Evolutionary conservation across 129 eudicot genomes (phyloP).

Genomic region (Logfia minima): DNA sequence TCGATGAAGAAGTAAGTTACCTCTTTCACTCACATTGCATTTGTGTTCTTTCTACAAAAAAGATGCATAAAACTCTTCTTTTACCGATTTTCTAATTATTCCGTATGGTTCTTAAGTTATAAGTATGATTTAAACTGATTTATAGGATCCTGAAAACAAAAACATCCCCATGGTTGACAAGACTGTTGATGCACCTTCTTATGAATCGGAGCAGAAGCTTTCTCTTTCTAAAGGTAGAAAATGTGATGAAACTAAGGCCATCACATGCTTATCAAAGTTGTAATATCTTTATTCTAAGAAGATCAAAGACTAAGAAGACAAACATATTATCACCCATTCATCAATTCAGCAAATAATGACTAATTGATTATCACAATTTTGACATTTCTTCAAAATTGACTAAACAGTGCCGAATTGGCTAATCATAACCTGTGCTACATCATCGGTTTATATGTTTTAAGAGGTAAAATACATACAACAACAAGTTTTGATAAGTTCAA

Average conservation of each 20-base stretch:
- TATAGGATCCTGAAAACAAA: conserved; percentile 38
- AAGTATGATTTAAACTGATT: conserved; percentile 3
- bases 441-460: too few relatives aligned
- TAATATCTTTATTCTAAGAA: background rate
- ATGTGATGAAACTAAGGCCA: background rate
- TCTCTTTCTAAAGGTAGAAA: conserved; percentile 58
- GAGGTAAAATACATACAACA: too few relatives aligned
- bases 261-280: background rate
- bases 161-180: conserved; percentile 53
- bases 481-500: too few relatives aligned
- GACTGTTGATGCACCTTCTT: conserved; percentile 47
- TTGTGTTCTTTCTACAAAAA: background rate
- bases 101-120: background rate
- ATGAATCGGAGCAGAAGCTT: conserved; percentile 33
- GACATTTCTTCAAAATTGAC: background rate
- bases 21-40: background rate
- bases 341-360: background rate
- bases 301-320: background rate
- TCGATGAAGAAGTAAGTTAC: conserved; percentile 57
- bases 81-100: background rate
- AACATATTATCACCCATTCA: background rate
- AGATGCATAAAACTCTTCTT: conserved; percentile 6
- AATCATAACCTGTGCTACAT: background rate
- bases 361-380: too few relatives aligned
- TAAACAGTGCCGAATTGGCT: background rate